A percentile compares a stretch with the other conserved stretches of the same genome.
These are phyloP conservation scores for Teratosphaeria destructans DNA, from an alignment of 2,329 filamentous ascomycete genomes.

Conservation along the genomic window DNA sequence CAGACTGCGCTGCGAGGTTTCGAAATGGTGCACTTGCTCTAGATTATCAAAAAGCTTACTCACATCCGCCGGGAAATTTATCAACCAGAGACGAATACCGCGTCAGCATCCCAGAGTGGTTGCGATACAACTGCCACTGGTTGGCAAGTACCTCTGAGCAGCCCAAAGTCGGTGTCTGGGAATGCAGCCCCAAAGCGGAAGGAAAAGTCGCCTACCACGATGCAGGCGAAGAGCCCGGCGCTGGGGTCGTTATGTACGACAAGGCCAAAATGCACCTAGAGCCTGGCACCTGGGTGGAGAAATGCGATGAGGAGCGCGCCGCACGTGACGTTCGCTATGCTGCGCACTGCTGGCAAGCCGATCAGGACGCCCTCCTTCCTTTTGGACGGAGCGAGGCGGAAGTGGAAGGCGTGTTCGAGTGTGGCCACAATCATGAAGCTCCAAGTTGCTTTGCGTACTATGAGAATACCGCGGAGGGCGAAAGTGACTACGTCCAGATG, in stretches of 20 bases:
- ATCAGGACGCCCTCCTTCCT: neutral
- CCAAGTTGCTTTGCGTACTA: neutral
- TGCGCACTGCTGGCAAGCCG: neutral
- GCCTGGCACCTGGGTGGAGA: neutral
- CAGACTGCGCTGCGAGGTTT: neutral
- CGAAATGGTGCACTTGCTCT: neutral
- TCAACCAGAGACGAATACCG: neutral
- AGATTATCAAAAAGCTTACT: neutral
- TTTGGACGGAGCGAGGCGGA: neutral
- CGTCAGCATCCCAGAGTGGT: neutral
- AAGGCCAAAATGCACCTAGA: neutral
- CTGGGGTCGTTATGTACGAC: neutral
- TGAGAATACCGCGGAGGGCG: neutral
- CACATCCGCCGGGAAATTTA: neutral
- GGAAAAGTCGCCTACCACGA: neutral
- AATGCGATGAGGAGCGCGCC: neutral
- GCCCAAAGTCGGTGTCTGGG: neutral
- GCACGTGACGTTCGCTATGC: neutral
- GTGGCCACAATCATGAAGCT: neutral
- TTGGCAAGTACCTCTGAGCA: neutral
- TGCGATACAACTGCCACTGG: neutral
- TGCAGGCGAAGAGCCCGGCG: neutral
- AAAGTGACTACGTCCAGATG: neutral
- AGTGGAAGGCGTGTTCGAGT: neutral
- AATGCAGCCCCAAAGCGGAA: neutral